Base-by-base conservation (phyloP, 2,329 filamentous ascomycete genomes). In the Chalaropsis ovoidea region DNA sequence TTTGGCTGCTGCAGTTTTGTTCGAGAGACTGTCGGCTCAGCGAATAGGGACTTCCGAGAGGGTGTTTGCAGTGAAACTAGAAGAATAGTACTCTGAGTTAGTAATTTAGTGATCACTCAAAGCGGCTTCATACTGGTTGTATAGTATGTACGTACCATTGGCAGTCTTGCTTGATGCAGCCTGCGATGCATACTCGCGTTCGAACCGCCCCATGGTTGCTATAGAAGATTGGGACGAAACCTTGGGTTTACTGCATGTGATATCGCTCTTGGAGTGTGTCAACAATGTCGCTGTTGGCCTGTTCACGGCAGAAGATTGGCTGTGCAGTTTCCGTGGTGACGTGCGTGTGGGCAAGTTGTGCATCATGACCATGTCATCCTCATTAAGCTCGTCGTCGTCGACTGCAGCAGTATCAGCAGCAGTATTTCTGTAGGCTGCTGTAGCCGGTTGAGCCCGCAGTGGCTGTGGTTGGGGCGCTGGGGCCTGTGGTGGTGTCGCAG, bases 401-500 rank as follows among this genome's bases (percentile, higher is more conserved):
- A 73, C 71, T 31, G 69, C 70, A 74, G 71, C 61, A 75, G 72
- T 65, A 24, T 19, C n/a, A 19, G 22, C 22, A 17, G 35, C 15
- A 13, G 47, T 24, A 27, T 52, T 24, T 1, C 19, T 8, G 11
- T 22, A 45, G 27, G 39, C 3, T 22, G 27, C 13, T 19, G 35
- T 13, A 27, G 6, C 27, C 39, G 49, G 35, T 5, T 31, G 63
- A 15, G 47, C 52, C 35, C 15, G 17, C 15, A 35, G 31, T 6
- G 6, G 52, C 13, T 56, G 52, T 39, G 52, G 24, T 35, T 15
- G 35, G n/a, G 35, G 39, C 4, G 35, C 7, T 41, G 41, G 39
- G 75, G 72, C 24, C 76, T 75, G 65, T 74, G 62, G 69, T 72
- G 70, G 62, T 66, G 69, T 75, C 72, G 68, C 61, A 70, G 63